Evolutionary conservation across 257 asterid species (phyloP).

Genomic region (Solanum lignicaule): DNA sequence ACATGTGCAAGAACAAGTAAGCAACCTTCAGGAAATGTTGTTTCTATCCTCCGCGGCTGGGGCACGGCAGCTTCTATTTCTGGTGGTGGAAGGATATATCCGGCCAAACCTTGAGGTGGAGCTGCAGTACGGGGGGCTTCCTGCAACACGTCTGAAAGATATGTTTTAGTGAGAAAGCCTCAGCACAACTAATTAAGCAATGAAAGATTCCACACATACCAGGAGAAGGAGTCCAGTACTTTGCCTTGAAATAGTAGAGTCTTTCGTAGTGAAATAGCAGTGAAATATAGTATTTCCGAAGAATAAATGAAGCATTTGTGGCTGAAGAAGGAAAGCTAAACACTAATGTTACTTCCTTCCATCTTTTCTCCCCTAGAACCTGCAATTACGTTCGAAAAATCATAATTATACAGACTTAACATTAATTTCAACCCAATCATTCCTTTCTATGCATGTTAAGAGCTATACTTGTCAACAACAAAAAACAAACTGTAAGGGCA

Average conservation of each 20-base stretch:
- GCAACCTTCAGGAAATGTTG: conserved; percentile 30
- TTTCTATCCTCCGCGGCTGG: conserved; percentile 3
- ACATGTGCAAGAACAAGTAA: not conserved
- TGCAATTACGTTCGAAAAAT: conserved; percentile 8
- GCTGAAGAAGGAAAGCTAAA: conserved; percentile 83
- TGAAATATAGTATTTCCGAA: conserved; percentile 67
- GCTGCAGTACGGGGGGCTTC: conserved; percentile 10
- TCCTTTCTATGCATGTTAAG: not conserved
- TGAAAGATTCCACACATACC: conserved; percentile 24
- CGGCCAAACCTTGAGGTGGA: conserved; percentile 18
- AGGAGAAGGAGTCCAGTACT: conserved; percentile 48
- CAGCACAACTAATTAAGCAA: not conserved
- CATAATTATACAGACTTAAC: not conserved
- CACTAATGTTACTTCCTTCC: conserved; percentile 68
- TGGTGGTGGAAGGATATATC: conserved; percentile 3
- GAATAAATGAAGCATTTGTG: conserved; percentile 79
- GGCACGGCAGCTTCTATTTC: conserved; percentile 12
- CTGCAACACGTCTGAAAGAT: conserved; percentile 34
- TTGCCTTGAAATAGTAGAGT: conserved; percentile 57
- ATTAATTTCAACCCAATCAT: not conserved
- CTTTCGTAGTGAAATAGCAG: conserved; percentile 77
- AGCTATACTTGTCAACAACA: not conserved
- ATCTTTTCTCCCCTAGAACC: conserved; percentile 56
- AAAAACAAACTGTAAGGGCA: not conserved
- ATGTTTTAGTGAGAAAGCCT: not conserved